These are phyloP conservation scores for Rostrohypoxylon terebratum DNA, from an alignment of 495 filamentous ascomycete species.

Conservation along the genomic window DNA sequence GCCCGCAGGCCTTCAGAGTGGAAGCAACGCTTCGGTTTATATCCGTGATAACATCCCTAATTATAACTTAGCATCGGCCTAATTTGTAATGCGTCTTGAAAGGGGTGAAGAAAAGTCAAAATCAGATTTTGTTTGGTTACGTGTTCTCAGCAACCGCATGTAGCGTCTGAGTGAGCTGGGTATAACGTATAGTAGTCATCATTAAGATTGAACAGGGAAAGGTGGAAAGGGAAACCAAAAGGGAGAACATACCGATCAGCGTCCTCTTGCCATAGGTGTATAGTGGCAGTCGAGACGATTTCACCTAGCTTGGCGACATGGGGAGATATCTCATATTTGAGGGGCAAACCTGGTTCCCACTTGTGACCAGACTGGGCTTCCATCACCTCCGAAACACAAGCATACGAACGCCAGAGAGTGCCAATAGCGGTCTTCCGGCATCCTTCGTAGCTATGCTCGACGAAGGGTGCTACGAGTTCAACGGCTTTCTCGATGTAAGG, in stretches of 20 bases:
- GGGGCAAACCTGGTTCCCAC: constrained; percentile 89
- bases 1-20: constrained; percentile 90
- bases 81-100: constrained; percentile 9
- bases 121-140: constrained; percentile 69
- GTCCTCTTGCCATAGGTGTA: constrained; percentile 88
- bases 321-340: constrained; percentile 78
- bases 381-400: constrained; percentile 86
- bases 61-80: constrained; percentile 55
- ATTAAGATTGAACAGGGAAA: constrained; percentile 58
- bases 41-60: constrained; percentile 87
- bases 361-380: constrained; percentile 82
- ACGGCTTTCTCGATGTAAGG: constrained; percentile 89
- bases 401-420: constrained; percentile 93
- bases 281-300: constrained; percentile 84
- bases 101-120: constrained; percentile 31
- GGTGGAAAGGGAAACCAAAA: constrained; percentile 25
- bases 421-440: constrained; percentile 89
- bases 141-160: constrained; percentile 90
- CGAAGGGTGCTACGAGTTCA: constrained; percentile 79
- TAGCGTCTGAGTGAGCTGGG: constrained; percentile 99
- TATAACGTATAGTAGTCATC: constrained; percentile 94
- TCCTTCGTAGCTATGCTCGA: constrained; percentile 91
- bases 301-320: constrained; percentile 89
- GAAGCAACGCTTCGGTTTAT: constrained; percentile 96
- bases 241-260: constrained; percentile 80